Base-by-base conservation (phyloP, 2,329 filamentous ascomycete species). In the Claviceps capensis region DNA sequence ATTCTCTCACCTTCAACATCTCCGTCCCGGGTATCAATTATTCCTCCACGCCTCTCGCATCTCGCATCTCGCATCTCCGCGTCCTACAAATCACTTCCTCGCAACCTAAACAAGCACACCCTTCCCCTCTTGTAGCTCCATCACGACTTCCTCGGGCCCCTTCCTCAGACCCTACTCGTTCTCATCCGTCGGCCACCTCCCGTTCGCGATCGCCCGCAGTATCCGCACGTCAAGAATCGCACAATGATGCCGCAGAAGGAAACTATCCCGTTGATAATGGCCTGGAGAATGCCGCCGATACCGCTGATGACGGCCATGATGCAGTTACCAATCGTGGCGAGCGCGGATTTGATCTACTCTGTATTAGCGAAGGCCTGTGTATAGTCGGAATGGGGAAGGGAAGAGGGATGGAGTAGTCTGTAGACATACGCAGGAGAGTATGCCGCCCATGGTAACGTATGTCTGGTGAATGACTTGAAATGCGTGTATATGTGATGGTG, bases 371-470 rank as follows among this genome's bases (percentile, higher is more conserved):
- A 4, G 3, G 26, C 26, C 26, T 9, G 26, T 9, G 26, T 19
- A 9, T 19, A 9, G 4, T 42, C 2, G n/a, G 6, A 43, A 22
- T 5, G 17, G 1, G 22, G 9, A 44, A 13, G 9, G 8, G 3
- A 26, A 16, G 13, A 44, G 22, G 11, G 4, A 16, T 30, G 8
- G 26, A 30, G 7, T 7, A 30, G 26, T 30, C 26, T 30, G 26
- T 9, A 30, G 26, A 11, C 85, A 63, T 86, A 91, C 86, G 66
- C 86, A 90, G 66, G 86, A 90, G 59, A 88, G 75, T 63, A 93
- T 82, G 69, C 84, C 86, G 72, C 87, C 87, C 87, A 93, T 91
- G 55, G 40, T 69, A 61, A 54, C 26, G 26, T 30, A 30, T 30
- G 26, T 30, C 8, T 8, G 26, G 26, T 30, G 26, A 30, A 30